phyloP scores from a whole-genome alignment of 2,329 filamentous ascomycete genomes.

The Myriosclerotinia scirpicola region DNA sequence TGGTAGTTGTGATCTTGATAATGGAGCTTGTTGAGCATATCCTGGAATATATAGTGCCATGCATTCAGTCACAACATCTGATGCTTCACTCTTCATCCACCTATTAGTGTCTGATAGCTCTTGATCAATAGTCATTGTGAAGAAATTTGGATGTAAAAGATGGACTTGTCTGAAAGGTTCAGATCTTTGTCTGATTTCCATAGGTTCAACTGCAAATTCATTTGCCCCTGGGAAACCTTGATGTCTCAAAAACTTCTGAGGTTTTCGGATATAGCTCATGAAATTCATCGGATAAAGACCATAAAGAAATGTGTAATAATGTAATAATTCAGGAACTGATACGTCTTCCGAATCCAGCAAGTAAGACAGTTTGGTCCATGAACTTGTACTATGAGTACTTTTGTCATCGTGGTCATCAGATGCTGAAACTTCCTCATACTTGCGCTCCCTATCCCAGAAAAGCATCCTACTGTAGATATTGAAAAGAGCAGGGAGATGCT shows the following conservation, averaged over 20 bases:
- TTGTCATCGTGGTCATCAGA: conserved; percentile 37
- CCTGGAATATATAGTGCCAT: conserved; percentile 60
- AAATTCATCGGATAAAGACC: conserved; percentile 84
- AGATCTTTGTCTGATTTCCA: conserved; percentile 72
- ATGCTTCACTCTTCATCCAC: conserved; percentile 77
- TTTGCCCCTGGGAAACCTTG: conserved; percentile 68
- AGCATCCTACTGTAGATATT: conserved; percentile 77
- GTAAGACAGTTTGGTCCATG: conserved; percentile 66
- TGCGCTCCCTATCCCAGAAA: conserved; percentile 64
- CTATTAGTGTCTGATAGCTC: conserved; percentile 74
- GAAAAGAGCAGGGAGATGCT: conserved; percentile 71
- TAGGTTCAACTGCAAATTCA: conserved; percentile 75
- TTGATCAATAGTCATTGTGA: conserved; percentile 73
- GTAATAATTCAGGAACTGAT: conserved; percentile 64
- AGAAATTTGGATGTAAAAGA: conserved; percentile 81
- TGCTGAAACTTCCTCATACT: conserved; percentile 22
- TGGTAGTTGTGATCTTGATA: conserved; percentile 25
- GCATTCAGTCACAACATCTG: conserved; percentile 78
- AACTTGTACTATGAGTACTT: conserved; percentile 43
- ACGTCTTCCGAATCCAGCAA: conserved; percentile 62
- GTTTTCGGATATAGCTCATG: conserved; percentile 81
- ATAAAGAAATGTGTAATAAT: conserved; percentile 81
- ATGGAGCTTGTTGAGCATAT: conserved; percentile 29
- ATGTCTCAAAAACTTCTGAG: conserved; percentile 73
- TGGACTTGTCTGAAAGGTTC: conserved; percentile 73